These are phyloP conservation scores for Aegilops umbellulata DNA, from an alignment of 176 grass and related monocot genomes.

Conservation along the genomic window DNA sequence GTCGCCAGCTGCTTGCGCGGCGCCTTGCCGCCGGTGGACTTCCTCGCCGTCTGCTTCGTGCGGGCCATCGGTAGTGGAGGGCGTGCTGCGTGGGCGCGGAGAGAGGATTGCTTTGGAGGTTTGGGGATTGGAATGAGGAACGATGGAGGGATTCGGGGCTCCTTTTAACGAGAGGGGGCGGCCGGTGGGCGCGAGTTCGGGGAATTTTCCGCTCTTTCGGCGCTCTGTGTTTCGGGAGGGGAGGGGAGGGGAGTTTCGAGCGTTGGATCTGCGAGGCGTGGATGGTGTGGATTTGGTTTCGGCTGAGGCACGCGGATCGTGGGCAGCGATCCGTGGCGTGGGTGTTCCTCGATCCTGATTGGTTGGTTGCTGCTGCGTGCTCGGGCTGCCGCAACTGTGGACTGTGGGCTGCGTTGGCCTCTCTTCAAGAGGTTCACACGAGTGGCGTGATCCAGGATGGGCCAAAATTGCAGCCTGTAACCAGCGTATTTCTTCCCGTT, in stretches of 20 bases:
- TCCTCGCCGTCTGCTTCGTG: constrained; percentile 69
- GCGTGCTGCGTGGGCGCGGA: background rate
- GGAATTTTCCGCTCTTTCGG: background rate
- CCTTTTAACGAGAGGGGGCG: background rate
- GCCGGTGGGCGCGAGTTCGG: background rate
- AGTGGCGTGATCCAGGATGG: no score
- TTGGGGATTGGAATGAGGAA: background rate
- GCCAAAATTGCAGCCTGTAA: no score
- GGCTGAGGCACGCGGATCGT: background rate
- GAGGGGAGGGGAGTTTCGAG: background rate
- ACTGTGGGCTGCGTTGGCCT: no score
- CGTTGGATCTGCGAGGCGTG: background rate
- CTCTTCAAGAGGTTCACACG: no score
- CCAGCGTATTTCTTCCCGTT: no score
- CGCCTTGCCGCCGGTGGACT: constrained; percentile 71
- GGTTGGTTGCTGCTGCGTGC: background rate
- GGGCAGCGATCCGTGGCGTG: background rate
- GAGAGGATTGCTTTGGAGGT: background rate
- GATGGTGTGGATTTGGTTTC: background rate
- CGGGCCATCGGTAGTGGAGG: constrained; percentile 34
- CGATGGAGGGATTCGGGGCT: background rate
- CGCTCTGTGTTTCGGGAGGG: background rate
- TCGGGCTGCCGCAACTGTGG: no score
- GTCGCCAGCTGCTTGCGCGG: constrained; percentile 62
- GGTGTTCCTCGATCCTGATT: background rate